phyloP scores from a whole-genome alignment of 805 yeast species.

The Saturnispora silvae region DNA sequence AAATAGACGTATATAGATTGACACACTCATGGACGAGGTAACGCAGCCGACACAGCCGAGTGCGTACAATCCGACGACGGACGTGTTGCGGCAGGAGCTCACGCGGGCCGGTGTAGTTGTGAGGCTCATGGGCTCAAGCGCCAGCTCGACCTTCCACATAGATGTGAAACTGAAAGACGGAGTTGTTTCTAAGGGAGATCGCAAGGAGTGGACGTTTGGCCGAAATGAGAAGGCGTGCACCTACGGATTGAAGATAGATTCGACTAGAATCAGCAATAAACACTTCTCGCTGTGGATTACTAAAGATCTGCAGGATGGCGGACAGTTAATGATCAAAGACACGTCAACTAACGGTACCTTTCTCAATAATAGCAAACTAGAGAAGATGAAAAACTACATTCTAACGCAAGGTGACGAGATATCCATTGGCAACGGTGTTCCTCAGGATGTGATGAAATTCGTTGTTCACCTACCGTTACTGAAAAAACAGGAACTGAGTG shows the following conservation, averaged over 20 bases:
- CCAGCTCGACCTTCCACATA: conserved; percentile 19
- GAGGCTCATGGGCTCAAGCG: conserved; percentile 26
- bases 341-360: conserved; percentile 88
- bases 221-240: conserved; percentile 54
- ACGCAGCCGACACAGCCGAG: conserved; percentile 30
- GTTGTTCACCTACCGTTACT: conserved; percentile 37
- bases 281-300: conserved; percentile 59
- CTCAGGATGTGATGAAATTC: conserved; percentile 50
- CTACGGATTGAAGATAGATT: conserved; percentile 44
- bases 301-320: conserved; percentile 7
- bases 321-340: conserved; percentile 50
- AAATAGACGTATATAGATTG: too few species aligned
- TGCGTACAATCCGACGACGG: conserved; percentile 19
- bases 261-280: conserved; percentile 60
- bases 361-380: conserved; percentile 63
- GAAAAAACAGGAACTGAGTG: conserved; percentile 3
- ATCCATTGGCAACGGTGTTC: conserved; percentile 78
- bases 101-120: conserved; percentile 26
- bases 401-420: conserved; percentile 90
- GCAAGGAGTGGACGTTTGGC: conserved; percentile 44
- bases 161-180: conserved; percentile 21
- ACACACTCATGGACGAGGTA: conserved; percentile 4
- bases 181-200: conserved; percentile 4
- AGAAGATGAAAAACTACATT: conserved; percentile 69
- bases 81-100: conserved; percentile 19